Evolutionary conservation across 495 filamentous ascomycete genomes (phyloP), one percentile per base, ranked within the genome.

Genomic region (Friedmanniomyces simplex): DNA sequence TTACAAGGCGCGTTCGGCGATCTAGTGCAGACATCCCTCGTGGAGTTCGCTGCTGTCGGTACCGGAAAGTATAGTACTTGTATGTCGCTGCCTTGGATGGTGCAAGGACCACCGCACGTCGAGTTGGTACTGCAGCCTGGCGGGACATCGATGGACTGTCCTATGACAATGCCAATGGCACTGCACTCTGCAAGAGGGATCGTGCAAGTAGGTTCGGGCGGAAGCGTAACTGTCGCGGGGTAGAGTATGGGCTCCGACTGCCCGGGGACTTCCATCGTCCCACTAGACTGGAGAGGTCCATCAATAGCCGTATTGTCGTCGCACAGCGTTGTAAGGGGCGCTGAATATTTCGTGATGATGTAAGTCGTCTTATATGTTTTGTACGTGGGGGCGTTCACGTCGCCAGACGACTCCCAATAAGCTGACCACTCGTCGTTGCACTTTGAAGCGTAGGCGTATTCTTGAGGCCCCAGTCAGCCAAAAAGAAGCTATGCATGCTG

Each of bases 281-380:
- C 25, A 3, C 6, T 36, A 16, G 49, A 22, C 12, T 5, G 4
- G 2, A 36, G 49, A 11, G 49, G 49, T 10, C 49, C 49, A n/a
- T 52, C 20, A n/a, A 52, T 36, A 8, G 32, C 26, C 25, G 49
- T 52, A 20, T 52, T 52, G 10, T 25, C 49, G 3, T 3, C 49
- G 30, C 49, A 52, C 6, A 52, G 25, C 11, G 49, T 52, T 1
- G 49, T 52, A 2, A 52, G 16, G 1, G 49, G 49, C 30, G 49
- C 49, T 1, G 49, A 52, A 36, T 52, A 52, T 8, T 52, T 52
- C 26, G 49, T 52, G 12, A 49, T 21, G 20, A 52, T 16, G n/a
- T 34, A 52, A 4, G 49, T 20, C 26, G 25, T 25, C 25, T 2
- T 10, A n/a, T 52, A 52, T 18, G 1, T 20, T 52, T 21, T 2